A percentile compares a stretch with the other conserved stretches of the same genome.
Evolutionary conservation across 192 early-diverging fungal genomes (phyloP).

Genomic region (Umbelopsis vinacea): DNA sequence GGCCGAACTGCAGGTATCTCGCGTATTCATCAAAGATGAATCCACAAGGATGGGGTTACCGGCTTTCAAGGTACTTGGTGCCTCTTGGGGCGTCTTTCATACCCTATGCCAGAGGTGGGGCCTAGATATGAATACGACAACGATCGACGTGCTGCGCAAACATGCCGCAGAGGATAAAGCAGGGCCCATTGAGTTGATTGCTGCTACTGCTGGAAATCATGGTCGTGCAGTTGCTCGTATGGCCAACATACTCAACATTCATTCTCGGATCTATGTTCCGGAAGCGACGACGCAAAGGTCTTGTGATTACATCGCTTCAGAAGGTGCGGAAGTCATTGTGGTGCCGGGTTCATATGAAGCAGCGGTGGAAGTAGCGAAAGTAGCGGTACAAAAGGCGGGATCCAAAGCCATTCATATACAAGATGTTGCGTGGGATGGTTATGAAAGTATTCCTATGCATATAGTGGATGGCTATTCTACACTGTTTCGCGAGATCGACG

Average conservation of each 20-base stretch:
- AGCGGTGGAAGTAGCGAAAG: neutral
- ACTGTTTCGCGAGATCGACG: neutral
- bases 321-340: slow-evolving; percentile 2
- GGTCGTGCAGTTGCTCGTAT: slow-evolving; percentile 10
- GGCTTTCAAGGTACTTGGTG: slow-evolving; percentile 4
- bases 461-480: slow-evolving; percentile 1
- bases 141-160: neutral
- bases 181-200: neutral
- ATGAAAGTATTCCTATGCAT: neutral
- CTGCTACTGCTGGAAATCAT: slow-evolving; percentile 9
- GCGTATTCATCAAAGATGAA: slow-evolving; percentile 10
- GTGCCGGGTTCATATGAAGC: neutral
- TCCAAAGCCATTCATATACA: neutral
- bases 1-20: neutral
- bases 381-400: neutral
- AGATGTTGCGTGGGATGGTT: slow-evolving; percentile 4
- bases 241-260: neutral
- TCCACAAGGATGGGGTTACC: neutral
- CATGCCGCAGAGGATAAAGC: neutral
- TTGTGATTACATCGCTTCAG: neutral
- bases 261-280: neutral
- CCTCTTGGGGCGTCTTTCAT: slow-evolving; percentile 12
- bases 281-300: neutral
- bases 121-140: neutral
- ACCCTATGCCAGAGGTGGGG: slow-evolving; percentile 2